Percentiles rank a stretch among this genome's conserved stretches.
Evolutionary conservation across 2,329 filamentous ascomycete genomes (phyloP).

Genomic region (Trichothecium roseum): DNA sequence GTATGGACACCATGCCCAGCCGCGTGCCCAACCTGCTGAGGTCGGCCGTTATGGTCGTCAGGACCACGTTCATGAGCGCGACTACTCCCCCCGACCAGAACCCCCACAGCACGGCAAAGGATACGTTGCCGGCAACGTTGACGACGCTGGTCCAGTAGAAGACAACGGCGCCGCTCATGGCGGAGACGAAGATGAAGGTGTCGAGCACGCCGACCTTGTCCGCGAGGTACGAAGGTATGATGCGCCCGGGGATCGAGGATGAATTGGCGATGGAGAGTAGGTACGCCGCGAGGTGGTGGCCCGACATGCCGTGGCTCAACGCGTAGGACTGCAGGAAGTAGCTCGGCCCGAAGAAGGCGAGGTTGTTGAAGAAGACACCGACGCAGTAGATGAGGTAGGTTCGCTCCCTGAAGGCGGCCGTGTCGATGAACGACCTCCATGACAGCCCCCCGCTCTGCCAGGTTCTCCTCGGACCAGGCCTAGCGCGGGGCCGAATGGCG

Average conservation of each 20-base stretch:
- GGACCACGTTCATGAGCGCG: conserved; percentile 28
- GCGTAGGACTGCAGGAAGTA: conserved; percentile 36
- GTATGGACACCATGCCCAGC: conserved; percentile 29
- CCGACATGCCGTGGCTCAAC: conserved; percentile 18
- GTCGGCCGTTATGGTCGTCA: conserved; percentile 30
- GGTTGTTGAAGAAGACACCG: conserved; percentile 21
- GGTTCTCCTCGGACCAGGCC: conserved; percentile 3
- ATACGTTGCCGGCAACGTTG: conserved; percentile 23
- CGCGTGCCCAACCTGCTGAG: conserved; percentile 28
- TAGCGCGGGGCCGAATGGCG: conserved; percentile 15
- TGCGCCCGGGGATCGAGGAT: conserved; percentile 35
- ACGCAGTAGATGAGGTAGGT: conserved; percentile 20
- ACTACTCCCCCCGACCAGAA: conserved; percentile 35
- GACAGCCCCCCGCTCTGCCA: conserved; percentile 2
- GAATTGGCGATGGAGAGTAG: conserved; percentile 41
- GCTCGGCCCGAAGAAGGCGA: conserved; percentile 26
- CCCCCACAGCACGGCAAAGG: conserved; percentile 33
- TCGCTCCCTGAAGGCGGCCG: conserved; percentile 15
- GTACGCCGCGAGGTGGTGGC: conserved; percentile 26
- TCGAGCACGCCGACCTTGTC: conserved; percentile 29
- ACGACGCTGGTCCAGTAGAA: conserved; percentile 30
- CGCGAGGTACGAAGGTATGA: conserved; percentile 34
- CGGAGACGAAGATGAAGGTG: conserved; percentile 22
- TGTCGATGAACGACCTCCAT: conserved; percentile 16
- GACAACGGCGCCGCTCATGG: conserved; percentile 21